Percentiles rank a stretch among this genome's conserved stretches.
Conservation (phyloP, 2,329 filamentous ascomycete genomes). For the Trichoderma asperellum region DNA sequence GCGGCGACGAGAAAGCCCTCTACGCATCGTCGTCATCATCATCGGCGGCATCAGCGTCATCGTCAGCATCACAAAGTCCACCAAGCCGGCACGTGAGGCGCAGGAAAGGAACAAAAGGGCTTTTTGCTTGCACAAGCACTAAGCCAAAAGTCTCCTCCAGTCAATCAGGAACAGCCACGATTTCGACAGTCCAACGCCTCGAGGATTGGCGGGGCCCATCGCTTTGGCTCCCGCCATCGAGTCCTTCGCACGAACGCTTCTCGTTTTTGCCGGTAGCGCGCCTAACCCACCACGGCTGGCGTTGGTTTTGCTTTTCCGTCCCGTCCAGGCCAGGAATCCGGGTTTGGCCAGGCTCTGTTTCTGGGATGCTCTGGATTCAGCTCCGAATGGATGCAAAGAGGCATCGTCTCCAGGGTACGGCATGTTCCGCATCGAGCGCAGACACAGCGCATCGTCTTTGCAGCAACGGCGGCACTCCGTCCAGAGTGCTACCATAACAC, state of each 20-base stretch:
- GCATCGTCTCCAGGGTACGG: not conserved
- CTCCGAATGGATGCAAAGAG: not conserved
- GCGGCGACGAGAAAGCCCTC: not conserved
- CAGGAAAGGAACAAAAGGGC: not conserved
- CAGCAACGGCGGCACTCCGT: not conserved
- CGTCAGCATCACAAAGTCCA: not conserved
- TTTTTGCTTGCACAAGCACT: not conserved
- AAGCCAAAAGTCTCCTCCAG: not conserved
- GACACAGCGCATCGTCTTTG: not conserved
- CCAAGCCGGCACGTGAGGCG: not conserved
- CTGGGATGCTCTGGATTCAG: not conserved
- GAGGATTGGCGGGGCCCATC: constrained; percentile 9
- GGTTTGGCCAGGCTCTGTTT: not conserved
- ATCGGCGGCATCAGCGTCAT: not conserved
- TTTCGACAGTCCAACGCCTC: not conserved
- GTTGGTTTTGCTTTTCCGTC: not conserved
- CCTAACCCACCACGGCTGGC: not conserved
- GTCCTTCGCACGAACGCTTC: not conserved
- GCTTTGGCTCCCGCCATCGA: constrained; percentile 14
- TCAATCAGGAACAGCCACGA: not conserved
- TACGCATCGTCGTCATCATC: not conserved
- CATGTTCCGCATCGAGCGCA: not conserved
- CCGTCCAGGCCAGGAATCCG: not conserved
- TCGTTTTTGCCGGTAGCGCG: constrained; percentile 1
- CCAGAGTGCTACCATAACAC: not conserved